phyloP scores from a whole-genome alignment of 106 monocot species.

The Dendrobium catenatum region DNA sequence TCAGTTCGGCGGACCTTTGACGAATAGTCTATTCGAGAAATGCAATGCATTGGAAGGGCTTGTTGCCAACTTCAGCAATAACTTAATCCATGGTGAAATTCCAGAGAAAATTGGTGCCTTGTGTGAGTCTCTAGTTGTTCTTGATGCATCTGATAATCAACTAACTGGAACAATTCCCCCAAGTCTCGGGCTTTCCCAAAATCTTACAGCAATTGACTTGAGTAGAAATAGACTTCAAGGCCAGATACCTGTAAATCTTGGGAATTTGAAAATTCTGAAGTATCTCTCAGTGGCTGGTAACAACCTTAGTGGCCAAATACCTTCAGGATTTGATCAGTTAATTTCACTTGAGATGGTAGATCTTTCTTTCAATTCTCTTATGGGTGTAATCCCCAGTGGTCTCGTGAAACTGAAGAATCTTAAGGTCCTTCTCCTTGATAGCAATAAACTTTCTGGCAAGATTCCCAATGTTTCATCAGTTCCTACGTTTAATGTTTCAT shows the following conservation, averaged over 20 bases:
- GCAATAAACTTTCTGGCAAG: slow-evolving; percentile 71
- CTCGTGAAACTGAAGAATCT: slow-evolving; percentile 62
- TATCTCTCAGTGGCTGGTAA: slow-evolving; percentile 58
- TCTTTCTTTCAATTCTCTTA: slow-evolving; percentile 73
- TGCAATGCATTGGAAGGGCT: slow-evolving; percentile 58
- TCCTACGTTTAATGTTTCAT: slow-evolving; percentile 69
- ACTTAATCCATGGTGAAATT: slow-evolving; percentile 52
- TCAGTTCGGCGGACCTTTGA: slow-evolving; percentile 35
- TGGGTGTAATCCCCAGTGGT: slow-evolving; percentile 58
- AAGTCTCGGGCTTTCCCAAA: slow-evolving; percentile 41
- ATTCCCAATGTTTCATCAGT: slow-evolving; percentile 57
- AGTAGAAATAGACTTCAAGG: slow-evolving; percentile 59
- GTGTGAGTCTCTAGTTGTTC: slow-evolving; percentile 45
- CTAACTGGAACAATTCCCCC: slow-evolving; percentile 52
- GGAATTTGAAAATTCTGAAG: slow-evolving; percentile 32
- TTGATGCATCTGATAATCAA: slow-evolving; percentile 52
- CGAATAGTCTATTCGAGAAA: slow-evolving; percentile 35
- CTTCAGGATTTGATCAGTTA: slow-evolving; percentile 42
- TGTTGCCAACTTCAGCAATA: slow-evolving; percentile 55
- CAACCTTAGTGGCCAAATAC: slow-evolving; percentile 61
- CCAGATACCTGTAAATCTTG: slow-evolving; percentile 44
- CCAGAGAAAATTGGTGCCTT: slow-evolving; percentile 40
- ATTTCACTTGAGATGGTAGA: slow-evolving; percentile 48
- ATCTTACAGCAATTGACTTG: slow-evolving; percentile 55
- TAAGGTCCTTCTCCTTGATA: slow-evolving; percentile 61